Evolutionary conservation across 345 rosid genomes (phyloP).

Genomic region (rapeseed (Brassica napus)): DNA sequence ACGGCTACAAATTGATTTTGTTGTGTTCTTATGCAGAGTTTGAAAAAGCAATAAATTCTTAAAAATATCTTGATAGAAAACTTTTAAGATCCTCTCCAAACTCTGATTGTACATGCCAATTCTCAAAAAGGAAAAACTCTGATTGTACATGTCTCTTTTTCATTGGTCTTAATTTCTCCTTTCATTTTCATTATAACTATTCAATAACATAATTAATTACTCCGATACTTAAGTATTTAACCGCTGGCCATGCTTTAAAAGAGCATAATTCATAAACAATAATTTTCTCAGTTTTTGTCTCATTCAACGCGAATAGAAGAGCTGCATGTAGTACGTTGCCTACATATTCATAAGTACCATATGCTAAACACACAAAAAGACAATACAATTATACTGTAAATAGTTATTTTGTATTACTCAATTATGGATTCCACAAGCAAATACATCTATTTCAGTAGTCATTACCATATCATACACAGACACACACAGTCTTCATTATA

Average conservation of each 20-base stretch:
- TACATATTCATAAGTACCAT: background rate
- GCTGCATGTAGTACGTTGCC: background rate
- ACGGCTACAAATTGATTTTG: background rate
- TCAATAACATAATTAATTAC: no score
- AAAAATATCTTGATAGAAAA: background rate
- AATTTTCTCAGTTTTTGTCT: background rate
- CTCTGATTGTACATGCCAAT: no score
- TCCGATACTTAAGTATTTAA: no score
- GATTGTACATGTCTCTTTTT: no score
- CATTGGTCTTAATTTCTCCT: no score
- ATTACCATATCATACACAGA: slow-evolving; percentile 6
- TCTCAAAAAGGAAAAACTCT: no score
- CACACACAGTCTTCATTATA: slow-evolving; percentile 8
- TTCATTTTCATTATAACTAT: no score
- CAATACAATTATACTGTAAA: background rate
- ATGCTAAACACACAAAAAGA: background rate
- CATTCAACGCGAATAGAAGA: background rate
- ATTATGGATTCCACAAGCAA: background rate
- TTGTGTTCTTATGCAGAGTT: background rate
- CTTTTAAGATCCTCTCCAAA: background rate
- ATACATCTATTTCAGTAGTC: background rate
- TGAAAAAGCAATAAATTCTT: background rate
- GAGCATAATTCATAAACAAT: background rate
- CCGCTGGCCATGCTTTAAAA: background rate
- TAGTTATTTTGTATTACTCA: background rate